These are phyloP conservation scores for Delphinella strobiligena DNA, from an alignment of 2,329 filamentous ascomycete species.

Conservation along the genomic window DNA sequence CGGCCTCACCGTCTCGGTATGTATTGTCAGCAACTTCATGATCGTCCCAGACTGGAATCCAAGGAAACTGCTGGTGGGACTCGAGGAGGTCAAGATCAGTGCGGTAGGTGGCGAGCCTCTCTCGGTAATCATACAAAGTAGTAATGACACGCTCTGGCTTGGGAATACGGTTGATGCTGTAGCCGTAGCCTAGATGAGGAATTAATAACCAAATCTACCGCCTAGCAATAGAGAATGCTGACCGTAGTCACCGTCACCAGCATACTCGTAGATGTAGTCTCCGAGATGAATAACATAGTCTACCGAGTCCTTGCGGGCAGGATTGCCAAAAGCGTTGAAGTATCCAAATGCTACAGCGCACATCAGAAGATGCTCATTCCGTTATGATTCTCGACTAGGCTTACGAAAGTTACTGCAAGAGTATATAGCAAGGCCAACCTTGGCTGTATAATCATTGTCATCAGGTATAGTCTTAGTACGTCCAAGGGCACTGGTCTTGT, in stretches of 20 bases:
- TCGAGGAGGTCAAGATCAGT: slow-evolving; percentile 49
- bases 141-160: slow-evolving; percentile 41
- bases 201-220: too few relatives aligned
- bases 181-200: slow-evolving; percentile 36
- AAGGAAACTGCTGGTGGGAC: slow-evolving; percentile 45
- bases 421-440: slow-evolving; percentile 54
- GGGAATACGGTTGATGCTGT: slow-evolving; percentile 40
- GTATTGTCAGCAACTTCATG: slow-evolving; percentile 55
- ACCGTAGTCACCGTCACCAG: slow-evolving; percentile 25
- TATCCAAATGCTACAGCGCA: slow-evolving; percentile 28
- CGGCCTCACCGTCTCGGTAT: slow-evolving; percentile 49
- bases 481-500: slow-evolving; percentile 50
- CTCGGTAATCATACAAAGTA: slow-evolving; percentile 48
- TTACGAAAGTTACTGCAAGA: slow-evolving; percentile 57
- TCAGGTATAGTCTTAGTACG: slow-evolving; percentile 58
- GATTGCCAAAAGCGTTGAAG: slow-evolving; percentile 30
- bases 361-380: slow-evolving; percentile 15
- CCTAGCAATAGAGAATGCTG: too few relatives aligned
- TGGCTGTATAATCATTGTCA: slow-evolving; percentile 42
- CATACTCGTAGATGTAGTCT: slow-evolving; percentile 55
- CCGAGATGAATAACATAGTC: slow-evolving; percentile 36
- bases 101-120: slow-evolving; percentile 45
- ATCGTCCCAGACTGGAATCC: slow-evolving; percentile 55
- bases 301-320: slow-evolving; percentile 31
- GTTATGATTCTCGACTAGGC: slow-evolving; percentile 14